Percentiles rank a stretch among this genome's conserved stretches.
These are phyloP conservation scores for Colletotrichum magnum DNA, from an alignment of 2,329 filamentous ascomycete genomes.

Conservation along the genomic window DNA sequence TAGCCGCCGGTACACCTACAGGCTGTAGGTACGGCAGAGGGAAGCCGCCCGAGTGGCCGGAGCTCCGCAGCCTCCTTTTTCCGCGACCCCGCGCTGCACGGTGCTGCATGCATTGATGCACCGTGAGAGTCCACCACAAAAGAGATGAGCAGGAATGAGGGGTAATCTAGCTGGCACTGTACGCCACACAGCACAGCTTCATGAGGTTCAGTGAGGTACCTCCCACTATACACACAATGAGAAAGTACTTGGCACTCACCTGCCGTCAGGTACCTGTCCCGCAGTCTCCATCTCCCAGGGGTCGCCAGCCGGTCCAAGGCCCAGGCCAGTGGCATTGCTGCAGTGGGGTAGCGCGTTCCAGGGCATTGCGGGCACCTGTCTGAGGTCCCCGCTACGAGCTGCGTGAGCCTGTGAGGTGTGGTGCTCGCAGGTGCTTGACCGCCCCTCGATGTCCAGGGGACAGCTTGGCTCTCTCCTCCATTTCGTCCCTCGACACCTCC, in stretches of 20 bases:
- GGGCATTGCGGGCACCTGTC: constrained; percentile 4
- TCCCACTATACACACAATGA: not conserved
- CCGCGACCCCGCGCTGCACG: constrained; percentile 32
- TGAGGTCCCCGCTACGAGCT: constrained; percentile 22
- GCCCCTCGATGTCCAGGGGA: constrained; percentile 35
- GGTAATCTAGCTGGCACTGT: constrained; percentile 35
- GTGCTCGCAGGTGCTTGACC: constrained; percentile 34
- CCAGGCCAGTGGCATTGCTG: constrained; percentile 25
- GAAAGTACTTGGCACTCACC: constrained; percentile 1
- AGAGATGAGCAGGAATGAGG: constrained; percentile 26
- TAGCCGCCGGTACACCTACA: not conserved
- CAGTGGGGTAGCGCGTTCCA: constrained; percentile 13
- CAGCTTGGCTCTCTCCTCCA: constrained; percentile 23
- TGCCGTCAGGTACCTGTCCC: too few species aligned
- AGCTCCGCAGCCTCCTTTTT: constrained; percentile 31
- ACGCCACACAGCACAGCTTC: not conserved
- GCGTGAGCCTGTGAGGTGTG: constrained; percentile 16
- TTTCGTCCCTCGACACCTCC: not conserved
- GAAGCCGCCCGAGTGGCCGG: constrained; percentile 31
- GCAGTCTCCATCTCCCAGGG: too few species aligned
- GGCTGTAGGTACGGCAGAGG: constrained; percentile 8
- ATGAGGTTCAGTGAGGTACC: too few species aligned
- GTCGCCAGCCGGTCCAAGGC: too few species aligned
- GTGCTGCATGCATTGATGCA: not conserved
- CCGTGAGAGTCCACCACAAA: rapidly evolving